Base-by-base conservation (phyloP, 2,329 filamentous ascomycete species). In the Torrubiellomyces zombiae region DNA sequence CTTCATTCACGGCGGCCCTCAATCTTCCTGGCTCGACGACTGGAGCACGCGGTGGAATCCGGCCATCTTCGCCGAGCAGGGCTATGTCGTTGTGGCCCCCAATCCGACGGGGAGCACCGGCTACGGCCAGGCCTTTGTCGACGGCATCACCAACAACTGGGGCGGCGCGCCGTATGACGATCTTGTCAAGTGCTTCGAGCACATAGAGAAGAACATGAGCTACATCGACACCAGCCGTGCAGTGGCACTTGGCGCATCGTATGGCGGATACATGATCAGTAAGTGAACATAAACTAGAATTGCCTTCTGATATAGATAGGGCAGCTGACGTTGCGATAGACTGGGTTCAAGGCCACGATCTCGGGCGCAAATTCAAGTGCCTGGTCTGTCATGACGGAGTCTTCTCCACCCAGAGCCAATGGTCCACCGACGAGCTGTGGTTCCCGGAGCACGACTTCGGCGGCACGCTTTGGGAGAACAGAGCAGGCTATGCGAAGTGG, bases 41-140 rank as follows among this genome's bases (percentile, higher is more conserved):
- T 91, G 81, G 79, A 76, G 67, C 45, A 82, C 75, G 3, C 62
- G 82, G 11, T 92, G 82, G 82, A 91, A 91, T 44, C 75, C 78
- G 2, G 79, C 78, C 31, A 64, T 86, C 7, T 91, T 82, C 43
- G 81, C 82, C 4, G 81, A 91, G 46, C 79, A 86, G 51, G 82
- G 82, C 22, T 92, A 89, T 43, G 65, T 92, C 4, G 79, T 77
- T 13, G 70, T 92, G 23, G 64, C 71, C 24, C 79, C 81, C 7
- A 92, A 92, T 45, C 79, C 79, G 7, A 89, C 80, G 0, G 82
- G 82, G 11, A 79, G 71, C 39, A 83, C 79, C 5, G 77, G 80
- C 3, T 92, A 83, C 39, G 82, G 82, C 5, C 76, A 86, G 52
- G 63, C 65, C 16, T 67, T 86, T 28, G 70, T 72, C 16, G 72